Conservation (phyloP, 257 asterid genomes). For the Agastache rugosa region DNA sequence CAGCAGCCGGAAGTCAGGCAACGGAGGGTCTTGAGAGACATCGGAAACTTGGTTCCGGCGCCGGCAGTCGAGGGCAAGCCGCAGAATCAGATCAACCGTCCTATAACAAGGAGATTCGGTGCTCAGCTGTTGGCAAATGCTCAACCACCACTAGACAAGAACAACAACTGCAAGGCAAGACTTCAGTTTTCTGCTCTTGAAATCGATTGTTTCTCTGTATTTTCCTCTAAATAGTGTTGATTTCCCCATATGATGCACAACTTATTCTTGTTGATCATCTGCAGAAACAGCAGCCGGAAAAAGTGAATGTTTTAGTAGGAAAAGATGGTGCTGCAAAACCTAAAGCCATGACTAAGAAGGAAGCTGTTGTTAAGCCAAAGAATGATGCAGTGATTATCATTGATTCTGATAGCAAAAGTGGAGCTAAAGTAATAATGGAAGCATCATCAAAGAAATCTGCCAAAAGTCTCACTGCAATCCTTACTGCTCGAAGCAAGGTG, state of each 20-base stretch:
- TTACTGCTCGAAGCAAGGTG: slow-evolving; percentile 81
- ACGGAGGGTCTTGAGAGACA: slow-evolving; percentile 70
- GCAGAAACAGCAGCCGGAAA: slow-evolving; percentile 57
- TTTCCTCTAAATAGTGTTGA: background rate
- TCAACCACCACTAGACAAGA: slow-evolving; percentile 44
- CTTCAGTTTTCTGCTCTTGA: background rate
- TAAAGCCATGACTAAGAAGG: slow-evolving; percentile 41
- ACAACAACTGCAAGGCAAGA: slow-evolving; percentile 47
- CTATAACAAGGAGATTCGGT: slow-evolving; percentile 43
- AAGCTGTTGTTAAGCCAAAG: slow-evolving; percentile 38
- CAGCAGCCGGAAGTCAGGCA: slow-evolving; percentile 52
- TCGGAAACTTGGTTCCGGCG: slow-evolving; percentile 66
- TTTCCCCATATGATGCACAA: background rate
- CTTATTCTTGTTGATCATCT: slow-evolving; percentile 24
- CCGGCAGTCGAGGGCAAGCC: slow-evolving; percentile 47
- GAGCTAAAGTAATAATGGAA: slow-evolving; percentile 31
- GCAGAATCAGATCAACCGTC: slow-evolving; percentile 42
- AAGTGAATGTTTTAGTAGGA: slow-evolving; percentile 29
- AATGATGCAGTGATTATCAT: slow-evolving; percentile 32
- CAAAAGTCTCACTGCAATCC: slow-evolving; percentile 63
- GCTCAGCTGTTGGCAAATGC: slow-evolving; percentile 45
- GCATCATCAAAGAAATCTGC: slow-evolving; percentile 45
- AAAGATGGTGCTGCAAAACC: slow-evolving; percentile 45
- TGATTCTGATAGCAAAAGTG: slow-evolving; percentile 44
- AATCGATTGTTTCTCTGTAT: background rate